Base-by-base conservation (phyloP, 2,329 filamentous ascomycete genomes). In the Xylariaceae sp. region DNA sequence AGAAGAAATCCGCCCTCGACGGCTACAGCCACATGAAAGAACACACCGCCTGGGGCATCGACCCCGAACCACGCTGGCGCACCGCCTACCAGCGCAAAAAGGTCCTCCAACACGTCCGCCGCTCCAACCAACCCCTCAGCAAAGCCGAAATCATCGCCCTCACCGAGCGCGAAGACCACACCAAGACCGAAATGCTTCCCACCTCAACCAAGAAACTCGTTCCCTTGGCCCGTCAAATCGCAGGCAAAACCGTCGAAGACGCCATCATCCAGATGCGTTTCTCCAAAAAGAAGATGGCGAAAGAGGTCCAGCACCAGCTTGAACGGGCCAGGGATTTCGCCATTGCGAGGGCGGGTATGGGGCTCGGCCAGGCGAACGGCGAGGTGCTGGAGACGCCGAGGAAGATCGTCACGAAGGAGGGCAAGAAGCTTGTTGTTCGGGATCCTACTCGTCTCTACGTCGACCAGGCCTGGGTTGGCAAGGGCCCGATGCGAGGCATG, bases 191-290 rank as follows among this genome's bases (percentile, higher is more conserved):
- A 37, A 79, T 80, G 55, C 78, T 96, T 63, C 84, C 90, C 59
- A 96, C 93, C 2, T 89, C 83, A 39, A 74, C 88, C 53, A 98
- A 98, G 81, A 98, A 98, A 73, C 76, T 98, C 44, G 83, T 85
- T 42, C 85, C 87, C 58, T 72, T 98, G 40, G 84, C 92, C 20
- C 82, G 86, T 44, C 93, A 97, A 71, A 93, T 98, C 61, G 78
- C 83, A 2, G 93, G 93, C 55, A 97, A 96, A 78, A 84, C 85
- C n/a, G 75, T 98, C 50, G 89, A 94, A 47, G 91, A 98, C 27
- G 93, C 93, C 12, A 88, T 97, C 55, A 71, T 87, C 44, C 93
- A 98, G 75, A 95, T 98, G 88, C 81, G 85, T 45, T 97, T 92
- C 72, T 92, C 85, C 66, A 88, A 89, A 74, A 98, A 98, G 80